phyloP scores from a whole-genome alignment of 179 eudicot species.

The Beta macrorhiza region DNA sequence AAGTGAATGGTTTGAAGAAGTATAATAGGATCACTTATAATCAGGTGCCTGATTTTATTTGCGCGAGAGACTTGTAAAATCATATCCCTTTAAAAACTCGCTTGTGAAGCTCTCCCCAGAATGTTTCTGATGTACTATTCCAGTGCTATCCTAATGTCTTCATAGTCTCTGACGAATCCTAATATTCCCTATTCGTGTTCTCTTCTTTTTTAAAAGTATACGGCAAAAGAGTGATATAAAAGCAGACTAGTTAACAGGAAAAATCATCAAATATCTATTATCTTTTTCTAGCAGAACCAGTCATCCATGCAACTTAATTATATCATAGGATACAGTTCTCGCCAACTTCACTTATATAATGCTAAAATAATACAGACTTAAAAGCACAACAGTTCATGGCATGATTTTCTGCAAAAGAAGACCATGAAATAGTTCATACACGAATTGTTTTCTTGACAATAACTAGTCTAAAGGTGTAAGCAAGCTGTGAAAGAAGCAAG shows the following conservation, averaged over 20 bases:
- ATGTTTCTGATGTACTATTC: background rate
- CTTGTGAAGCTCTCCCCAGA: background rate
- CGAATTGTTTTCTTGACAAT: background rate
- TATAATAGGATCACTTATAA: background rate
- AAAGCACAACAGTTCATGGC: background rate
- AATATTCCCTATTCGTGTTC: background rate
- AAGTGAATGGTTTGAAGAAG: background rate
- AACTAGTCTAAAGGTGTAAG: slow-evolving; percentile 1
- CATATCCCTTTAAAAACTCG: background rate
- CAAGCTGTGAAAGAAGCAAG: slow-evolving; percentile 10
- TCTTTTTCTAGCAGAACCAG: background rate
- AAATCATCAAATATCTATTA: no score
- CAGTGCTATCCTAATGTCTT: background rate
- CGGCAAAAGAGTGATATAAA: background rate
- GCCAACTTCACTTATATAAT: background rate
- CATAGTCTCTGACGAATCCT: background rate
- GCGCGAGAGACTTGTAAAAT: background rate
- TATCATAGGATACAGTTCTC: background rate
- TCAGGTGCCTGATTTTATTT: no score
- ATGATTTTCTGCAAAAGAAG: background rate
- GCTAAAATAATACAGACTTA: background rate
- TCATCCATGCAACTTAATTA: background rate
- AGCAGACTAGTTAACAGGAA: background rate
- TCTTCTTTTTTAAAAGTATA: background rate
- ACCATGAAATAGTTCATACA: background rate